Conservation (phyloP, 352 stramenopile genomes). For the Phytopythium mirpurense region DNA sequence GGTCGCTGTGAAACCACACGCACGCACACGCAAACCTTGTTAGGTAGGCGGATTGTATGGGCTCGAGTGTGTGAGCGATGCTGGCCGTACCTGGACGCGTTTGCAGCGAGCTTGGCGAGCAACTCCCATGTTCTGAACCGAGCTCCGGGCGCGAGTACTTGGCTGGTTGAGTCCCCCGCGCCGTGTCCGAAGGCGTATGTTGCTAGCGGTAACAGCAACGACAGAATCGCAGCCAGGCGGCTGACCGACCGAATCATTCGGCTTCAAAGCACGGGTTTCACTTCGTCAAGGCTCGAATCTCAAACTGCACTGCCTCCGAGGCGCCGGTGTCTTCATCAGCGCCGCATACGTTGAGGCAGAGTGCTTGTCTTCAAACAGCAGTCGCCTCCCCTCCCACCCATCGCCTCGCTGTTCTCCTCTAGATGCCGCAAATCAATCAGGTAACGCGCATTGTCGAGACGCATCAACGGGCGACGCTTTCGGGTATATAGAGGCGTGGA, state of each 20-base stretch:
- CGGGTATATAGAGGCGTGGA: too few species aligned
- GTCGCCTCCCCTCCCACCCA: neutral
- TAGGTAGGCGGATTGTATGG: neutral
- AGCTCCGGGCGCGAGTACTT: neutral
- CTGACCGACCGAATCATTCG: too few species aligned
- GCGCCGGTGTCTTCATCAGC: too few species aligned
- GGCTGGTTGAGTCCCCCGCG: neutral
- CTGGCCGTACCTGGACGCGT: conserved; percentile 4
- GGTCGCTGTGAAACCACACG: neutral
- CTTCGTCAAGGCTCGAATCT: neutral
- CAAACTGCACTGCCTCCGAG: neutral
- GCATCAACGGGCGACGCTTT: too few species aligned
- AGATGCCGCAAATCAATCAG: conserved; percentile 2
- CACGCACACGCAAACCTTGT: neutral
- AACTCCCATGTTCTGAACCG: neutral
- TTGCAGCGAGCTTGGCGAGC: conserved; percentile 1
- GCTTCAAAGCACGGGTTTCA: neutral
- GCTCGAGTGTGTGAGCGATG: too few species aligned
- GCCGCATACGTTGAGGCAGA: too few species aligned
- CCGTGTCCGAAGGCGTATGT: neutral
- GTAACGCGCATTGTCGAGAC: conserved; percentile 2
- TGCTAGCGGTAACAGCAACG: neutral
- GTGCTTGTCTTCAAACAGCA: conserved; percentile 1
- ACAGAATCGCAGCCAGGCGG: neutral
- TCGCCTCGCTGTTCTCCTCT: neutral